Percentiles rank a stretch among this genome's conserved stretches.
These are phyloP conservation scores for Cladosporium phlei DNA, from an alignment of 2,329 filamentous ascomycete genomes.

Conservation along the genomic window DNA sequence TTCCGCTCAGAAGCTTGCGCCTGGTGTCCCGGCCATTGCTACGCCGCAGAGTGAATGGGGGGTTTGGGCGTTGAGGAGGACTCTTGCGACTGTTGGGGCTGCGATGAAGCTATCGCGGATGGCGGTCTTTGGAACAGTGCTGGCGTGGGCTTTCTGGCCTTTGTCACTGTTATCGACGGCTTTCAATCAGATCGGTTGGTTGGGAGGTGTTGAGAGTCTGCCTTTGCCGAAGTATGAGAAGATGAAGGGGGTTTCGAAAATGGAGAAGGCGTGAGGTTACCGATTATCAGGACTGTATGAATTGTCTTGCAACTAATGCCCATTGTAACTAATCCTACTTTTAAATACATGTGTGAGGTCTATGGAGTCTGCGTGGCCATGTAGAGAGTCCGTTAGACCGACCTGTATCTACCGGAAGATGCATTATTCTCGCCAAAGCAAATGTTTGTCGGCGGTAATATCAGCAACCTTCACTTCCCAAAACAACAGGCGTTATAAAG, in stretches of 20 bases:
- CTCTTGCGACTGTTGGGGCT: not conserved
- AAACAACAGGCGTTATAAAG: too few species aligned
- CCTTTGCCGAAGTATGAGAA: constrained; percentile 3
- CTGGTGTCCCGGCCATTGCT: constrained; percentile 25
- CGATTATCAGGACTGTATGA: too few species aligned
- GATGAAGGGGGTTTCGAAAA: constrained; percentile 8
- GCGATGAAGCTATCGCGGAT: not conserved
- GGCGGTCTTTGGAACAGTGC: not conserved
- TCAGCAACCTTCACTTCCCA: too few species aligned
- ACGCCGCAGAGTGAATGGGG: constrained; percentile 24
- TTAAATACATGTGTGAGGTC: too few species aligned
- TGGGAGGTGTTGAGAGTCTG: constrained; percentile 4
- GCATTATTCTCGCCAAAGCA: too few species aligned
- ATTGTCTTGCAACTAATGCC: too few species aligned
- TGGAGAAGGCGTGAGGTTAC: too few species aligned
- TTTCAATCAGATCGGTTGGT: not conserved
- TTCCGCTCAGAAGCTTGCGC: constrained; percentile 26
- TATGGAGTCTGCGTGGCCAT: too few species aligned
- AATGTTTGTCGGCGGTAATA: too few species aligned
- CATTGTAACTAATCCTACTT: too few species aligned
- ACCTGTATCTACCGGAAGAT: too few species aligned
- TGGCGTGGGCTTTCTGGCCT: constrained; percentile 2
- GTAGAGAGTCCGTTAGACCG: too few species aligned
- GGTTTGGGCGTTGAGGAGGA: not conserved
- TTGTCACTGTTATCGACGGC: not conserved